Percentiles rank a stretch among this genome's conserved stretches.
Evolutionary conservation across 495 filamentous ascomycete species (phyloP).

Genomic region (Glonium stellatum): DNA sequence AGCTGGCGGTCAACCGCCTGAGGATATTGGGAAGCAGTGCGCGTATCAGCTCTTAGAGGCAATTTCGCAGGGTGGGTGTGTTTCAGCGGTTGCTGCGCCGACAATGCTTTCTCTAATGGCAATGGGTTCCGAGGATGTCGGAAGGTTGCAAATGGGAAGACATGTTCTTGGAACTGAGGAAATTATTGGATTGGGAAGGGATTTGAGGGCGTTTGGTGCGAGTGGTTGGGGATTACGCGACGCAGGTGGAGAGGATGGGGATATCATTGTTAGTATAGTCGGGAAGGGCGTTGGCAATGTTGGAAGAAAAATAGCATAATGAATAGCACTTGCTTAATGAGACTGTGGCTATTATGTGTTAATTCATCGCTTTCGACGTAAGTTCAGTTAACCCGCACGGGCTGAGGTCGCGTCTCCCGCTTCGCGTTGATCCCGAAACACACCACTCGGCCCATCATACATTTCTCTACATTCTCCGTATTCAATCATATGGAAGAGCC

Average conservation of each 20-base stretch:
- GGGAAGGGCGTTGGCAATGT: slow-evolving; percentile 94
- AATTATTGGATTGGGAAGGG: slow-evolving; percentile 69
- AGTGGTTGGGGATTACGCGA: slow-evolving; percentile 84
- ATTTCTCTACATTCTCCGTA: too few species aligned
- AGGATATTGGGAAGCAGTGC: slow-evolving; percentile 81
- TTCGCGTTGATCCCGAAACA: too few species aligned
- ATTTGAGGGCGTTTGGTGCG: slow-evolving; percentile 75
- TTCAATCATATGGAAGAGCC: too few species aligned
- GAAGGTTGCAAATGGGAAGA: slow-evolving; percentile 57
- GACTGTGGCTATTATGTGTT: not conserved
- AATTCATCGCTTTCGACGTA: not conserved
- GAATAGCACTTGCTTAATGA: not conserved
- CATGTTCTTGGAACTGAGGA: slow-evolving; percentile 75
- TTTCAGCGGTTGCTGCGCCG: slow-evolving; percentile 57
- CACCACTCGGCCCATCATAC: too few species aligned
- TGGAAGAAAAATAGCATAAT: slow-evolving; percentile 78
- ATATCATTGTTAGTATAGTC: slow-evolving; percentile 84
- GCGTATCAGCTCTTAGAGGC: slow-evolving; percentile 84
- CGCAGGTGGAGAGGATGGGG: slow-evolving; percentile 55
- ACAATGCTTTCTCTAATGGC: slow-evolving; percentile 86
- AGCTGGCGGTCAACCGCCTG: slow-evolving; percentile 70
- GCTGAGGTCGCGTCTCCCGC: too few species aligned
- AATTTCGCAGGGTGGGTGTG: slow-evolving; percentile 74
- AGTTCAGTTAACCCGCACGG: too few species aligned
- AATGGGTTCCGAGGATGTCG: slow-evolving; percentile 78